Evolutionary conservation across 805 yeast genomes (phyloP), one percentile per base, ranked within the genome.

Genomic region (Hanseniaspora pseudoguilliermondii): DNA sequence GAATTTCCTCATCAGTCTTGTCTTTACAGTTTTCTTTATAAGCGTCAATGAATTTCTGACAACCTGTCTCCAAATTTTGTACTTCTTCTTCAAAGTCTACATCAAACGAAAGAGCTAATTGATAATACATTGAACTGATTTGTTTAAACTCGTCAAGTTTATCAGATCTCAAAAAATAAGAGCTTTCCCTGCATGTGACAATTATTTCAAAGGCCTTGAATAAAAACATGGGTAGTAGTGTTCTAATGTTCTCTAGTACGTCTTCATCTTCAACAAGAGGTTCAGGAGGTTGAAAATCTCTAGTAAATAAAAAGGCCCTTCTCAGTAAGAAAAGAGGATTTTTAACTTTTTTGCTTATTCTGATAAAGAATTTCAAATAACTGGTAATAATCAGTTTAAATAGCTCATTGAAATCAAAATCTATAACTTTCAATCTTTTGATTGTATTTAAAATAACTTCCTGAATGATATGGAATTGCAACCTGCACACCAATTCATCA

Each of bases 21-120:
- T 63, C 62, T 41, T 63, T 60, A 20, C 64, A 62, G 49, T 71
- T 65, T 23, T 64, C 68, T 5, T 60, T 54, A 10, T 67, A 69
- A 42, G 67, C 46, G 11, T 66, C 62, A 7, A 62, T 61, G 49
- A 84, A 79, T 2, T 83, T 63, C 2, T 65, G 61, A 43, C 65
- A 67, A 1, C 82, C 67, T 36, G 72, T 72, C 3, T 64, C 61
- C 9, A 73, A 63, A 62, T 69, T 60, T 2, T 61, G 58, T 46
- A 83, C 74, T 23, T 68, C 66, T 0, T 63, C 62, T n/a, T 68
- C 69, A 13, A 81, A 69, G 53, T 83, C 79, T 52, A 87, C 63
- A 66, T 90, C 97, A 67, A 77, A 78, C 3, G 93, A 79, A 35
- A 73, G 63, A 0, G 84, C 76, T 58, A 88, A 70, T 54, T 75